phyloP scores from a whole-genome alignment of 495 filamentous ascomycete genomes.

The Xylaria acuta region DNA sequence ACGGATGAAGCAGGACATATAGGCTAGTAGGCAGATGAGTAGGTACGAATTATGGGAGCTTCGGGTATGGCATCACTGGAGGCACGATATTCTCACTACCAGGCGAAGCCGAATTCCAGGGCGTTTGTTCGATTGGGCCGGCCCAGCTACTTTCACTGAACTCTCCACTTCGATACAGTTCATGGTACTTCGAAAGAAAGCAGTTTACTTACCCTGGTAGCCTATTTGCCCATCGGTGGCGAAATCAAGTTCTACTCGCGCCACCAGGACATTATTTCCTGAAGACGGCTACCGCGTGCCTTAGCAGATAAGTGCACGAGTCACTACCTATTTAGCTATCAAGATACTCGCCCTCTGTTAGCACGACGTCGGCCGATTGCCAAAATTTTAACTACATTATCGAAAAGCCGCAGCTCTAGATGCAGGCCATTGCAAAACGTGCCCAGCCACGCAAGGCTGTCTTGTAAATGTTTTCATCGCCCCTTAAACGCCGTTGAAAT shows the following conservation, averaged over 20 bases:
- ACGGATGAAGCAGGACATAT: not conserved
- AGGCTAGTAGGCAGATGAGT: not conserved
- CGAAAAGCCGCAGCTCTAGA: not conserved
- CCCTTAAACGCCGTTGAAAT: conserved; percentile 22
- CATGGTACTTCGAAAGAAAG: not conserved
- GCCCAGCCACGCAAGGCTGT: not conserved
- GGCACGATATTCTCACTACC: not conserved
- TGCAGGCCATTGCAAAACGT: not conserved
- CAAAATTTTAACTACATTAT: not conserved
- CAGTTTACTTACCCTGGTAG: conserved; percentile 19
- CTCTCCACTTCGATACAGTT: not conserved
- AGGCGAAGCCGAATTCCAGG: not conserved
- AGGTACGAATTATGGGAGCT: not conserved
- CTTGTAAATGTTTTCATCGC: conserved; percentile 1
- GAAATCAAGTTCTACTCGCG: not conserved
- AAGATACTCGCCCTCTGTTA: not conserved
- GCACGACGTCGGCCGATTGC: not conserved
- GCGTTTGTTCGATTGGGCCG: not conserved
- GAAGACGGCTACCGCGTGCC: conserved; percentile 3
- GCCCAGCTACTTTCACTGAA: not conserved
- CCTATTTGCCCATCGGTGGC: conserved; percentile 10
- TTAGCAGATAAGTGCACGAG: not conserved
- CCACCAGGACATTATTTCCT: conserved; percentile 11
- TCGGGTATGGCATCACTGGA: not conserved
- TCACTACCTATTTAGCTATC: conserved; percentile 8